Conservation (phyloP, 805 yeast genomes). For the Tetrapisispora iriomotensis region DNA sequence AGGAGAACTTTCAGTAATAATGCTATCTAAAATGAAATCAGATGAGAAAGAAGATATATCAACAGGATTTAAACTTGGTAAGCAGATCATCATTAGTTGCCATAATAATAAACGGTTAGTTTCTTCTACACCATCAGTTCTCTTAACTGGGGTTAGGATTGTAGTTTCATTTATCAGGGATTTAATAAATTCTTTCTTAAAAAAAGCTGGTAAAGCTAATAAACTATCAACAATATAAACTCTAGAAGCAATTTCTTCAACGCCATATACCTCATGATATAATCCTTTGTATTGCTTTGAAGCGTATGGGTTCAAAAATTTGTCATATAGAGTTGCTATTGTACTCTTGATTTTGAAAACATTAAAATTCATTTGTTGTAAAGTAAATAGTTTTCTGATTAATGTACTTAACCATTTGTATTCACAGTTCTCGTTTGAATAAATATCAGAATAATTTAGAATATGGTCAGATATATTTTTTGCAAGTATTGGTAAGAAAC, state of each 20-base stretch:
- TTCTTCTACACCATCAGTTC: slow-evolving; percentile 64
- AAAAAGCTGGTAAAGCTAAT: slow-evolving; percentile 22
- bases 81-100: slow-evolving; percentile 40
- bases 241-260: slow-evolving; percentile 45
- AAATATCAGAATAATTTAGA: slow-evolving; percentile 20
- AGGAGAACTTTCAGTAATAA: slow-evolving; percentile 61
- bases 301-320: too few relatives aligned
- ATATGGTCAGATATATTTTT: slow-evolving; percentile 38
- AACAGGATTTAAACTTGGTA: slow-evolving; percentile 19
- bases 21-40: background rate
- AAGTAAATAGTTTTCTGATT: slow-evolving; percentile 36
- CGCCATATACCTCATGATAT: slow-evolving; percentile 46
- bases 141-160: slow-evolving; percentile 40
- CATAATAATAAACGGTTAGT: slow-evolving; percentile 48
- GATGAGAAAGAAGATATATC: background rate
- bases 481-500: slow-evolving; percentile 54
- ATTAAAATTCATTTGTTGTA: slow-evolving; percentile 46
- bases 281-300: too few relatives aligned
- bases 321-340: slow-evolving; percentile 44
- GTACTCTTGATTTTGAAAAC: slow-evolving; percentile 51
- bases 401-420: slow-evolving; percentile 42
- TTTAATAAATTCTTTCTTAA: slow-evolving; percentile 18
- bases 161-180: slow-evolving; percentile 30
- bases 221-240: slow-evolving; percentile 42
- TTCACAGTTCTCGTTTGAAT: slow-evolving; percentile 28